Evolutionary conservation across 2,329 filamentous ascomycete species (phyloP), one percentile per base, ranked within the genome.

Genomic region (Thielaviopsis cerberus): DNA sequence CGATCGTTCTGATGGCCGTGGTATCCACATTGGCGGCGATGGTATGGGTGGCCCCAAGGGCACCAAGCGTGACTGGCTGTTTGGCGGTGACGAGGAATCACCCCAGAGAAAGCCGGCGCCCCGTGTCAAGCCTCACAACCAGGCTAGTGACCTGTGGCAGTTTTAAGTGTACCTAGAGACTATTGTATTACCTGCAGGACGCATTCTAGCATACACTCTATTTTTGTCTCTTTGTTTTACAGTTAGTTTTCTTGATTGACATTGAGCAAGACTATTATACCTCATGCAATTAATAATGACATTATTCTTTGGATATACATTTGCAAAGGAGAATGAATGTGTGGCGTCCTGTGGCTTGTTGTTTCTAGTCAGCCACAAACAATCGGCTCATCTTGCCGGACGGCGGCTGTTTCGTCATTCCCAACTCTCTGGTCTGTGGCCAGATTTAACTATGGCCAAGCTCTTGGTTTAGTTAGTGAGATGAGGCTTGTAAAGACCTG

Each of bases 11-110:
- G 62, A 65, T 11, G 64, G 67, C 25, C 55, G 60, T n/a, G 64
- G 65, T 60, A 72, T 73, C 52, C 72, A 70, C 55, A 79, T 78
- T 60, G 76, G 71, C 1, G 81, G 81, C 41, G 78, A 84, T 64
- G 83, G 83, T 57, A 85, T 85, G 82, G 82, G 82, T 51, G 78
- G 78, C 48, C 72, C 73, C 62, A 79, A 75, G 67, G 77, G 75
- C 51, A 72, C 74, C 48, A 71, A 75, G 54, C 72, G 77, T 57
- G 69, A 74, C 64, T 85, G 81, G 80, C 72, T 80, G 6, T 78
- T 80, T 61, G 76, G 76, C 20, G 76, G 74, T 51, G 74, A 74
- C 52, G 75, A 74, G 27, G 74, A 74, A 57, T 64, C 67, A 53
- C 64, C 61, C n/a, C 62, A 63, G 55, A 64, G 67, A 48, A 67